These are phyloP conservation scores for Boletus edulis DNA, from an alignment of 768 basidiomycete genomes.

Conservation along the genomic window DNA sequence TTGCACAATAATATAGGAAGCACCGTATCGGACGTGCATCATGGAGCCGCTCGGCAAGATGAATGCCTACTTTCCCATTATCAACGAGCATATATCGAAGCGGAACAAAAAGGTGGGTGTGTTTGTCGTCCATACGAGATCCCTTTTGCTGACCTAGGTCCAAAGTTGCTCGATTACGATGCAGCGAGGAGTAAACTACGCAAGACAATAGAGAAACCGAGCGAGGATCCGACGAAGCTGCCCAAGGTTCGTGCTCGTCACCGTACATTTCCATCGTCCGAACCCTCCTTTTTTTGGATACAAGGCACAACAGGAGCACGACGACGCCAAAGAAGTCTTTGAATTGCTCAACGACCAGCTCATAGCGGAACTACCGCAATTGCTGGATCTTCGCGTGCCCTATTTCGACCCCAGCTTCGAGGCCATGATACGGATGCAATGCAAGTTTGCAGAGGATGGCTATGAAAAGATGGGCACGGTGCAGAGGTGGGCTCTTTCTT, in stretches of 20 bases:
- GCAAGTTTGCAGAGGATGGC: conserved; percentile 96
- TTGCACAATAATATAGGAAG: conserved; percentile 54
- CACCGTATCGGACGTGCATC: conserved; percentile 91
- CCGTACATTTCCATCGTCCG: not conserved
- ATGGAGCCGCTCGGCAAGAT: conserved; percentile 96
- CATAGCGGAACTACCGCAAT: conserved; percentile 83
- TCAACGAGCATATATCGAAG: conserved; percentile 92
- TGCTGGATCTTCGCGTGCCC: conserved; percentile 93
- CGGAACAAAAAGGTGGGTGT: conserved; percentile 87
- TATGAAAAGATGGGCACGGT: conserved; percentile 96
- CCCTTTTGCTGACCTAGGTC: not conserved
- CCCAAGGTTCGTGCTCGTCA: conserved; percentile 54
- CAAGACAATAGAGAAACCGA: conserved; percentile 88
- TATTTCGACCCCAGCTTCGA: conserved; percentile 99
- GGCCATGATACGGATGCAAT: conserved; percentile 97
- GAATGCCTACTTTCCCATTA: conserved; percentile 90
- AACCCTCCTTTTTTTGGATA: not conserved
- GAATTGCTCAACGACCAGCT: conserved; percentile 92
- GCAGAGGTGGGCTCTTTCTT: conserved; percentile 55
- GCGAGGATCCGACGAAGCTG: conserved; percentile 89
- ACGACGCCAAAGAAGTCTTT: conserved; percentile 93
- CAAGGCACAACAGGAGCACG: conserved; percentile 90
- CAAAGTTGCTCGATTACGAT: conserved; percentile 92
- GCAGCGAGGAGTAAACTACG: conserved; percentile 86
- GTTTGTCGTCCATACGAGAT: not conserved